Conservation (phyloP, 495 filamentous ascomycete species). For the Hyaloscypha bicolor region DNA sequence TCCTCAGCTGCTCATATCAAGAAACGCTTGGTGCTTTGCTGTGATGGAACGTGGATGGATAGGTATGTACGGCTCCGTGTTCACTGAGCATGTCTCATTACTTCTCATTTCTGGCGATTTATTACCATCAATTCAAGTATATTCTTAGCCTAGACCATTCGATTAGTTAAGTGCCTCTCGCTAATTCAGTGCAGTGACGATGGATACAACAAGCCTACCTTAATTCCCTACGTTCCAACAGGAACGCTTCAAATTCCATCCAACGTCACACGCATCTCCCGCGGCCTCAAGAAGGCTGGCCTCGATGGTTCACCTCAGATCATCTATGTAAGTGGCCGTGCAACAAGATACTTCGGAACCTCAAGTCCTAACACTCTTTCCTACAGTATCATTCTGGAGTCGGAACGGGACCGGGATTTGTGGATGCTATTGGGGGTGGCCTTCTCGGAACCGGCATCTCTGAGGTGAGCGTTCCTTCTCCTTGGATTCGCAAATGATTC, state of each 20-base stretch:
- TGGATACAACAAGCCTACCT: conserved; percentile 28
- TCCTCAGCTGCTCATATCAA: neutral
- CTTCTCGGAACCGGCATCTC: conserved; percentile 31
- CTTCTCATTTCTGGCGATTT: neutral
- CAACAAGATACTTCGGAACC: neutral
- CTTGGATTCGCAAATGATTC: neutral
- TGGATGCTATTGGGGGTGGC: conserved; percentile 28
- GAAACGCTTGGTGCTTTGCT: conserved; percentile 29
- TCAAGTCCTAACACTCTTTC: conserved; percentile 43
- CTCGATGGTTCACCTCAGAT: conserved; percentile 43
- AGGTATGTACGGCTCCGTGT: conserved; percentile 2
- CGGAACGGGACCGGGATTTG: conserved; percentile 33
- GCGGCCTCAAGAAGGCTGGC: conserved; percentile 38
- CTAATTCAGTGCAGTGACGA: conserved; percentile 25
- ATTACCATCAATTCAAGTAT: neutral
- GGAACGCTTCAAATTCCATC: conserved; percentile 29
- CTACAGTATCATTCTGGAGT: conserved; percentile 57
- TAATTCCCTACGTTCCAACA: conserved; percentile 31
- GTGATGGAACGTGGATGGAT: conserved; percentile 34
- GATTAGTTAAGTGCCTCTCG: neutral
- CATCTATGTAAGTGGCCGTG: conserved; percentile 35
- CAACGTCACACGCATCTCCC: conserved; percentile 54
- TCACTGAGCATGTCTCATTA: neutral
- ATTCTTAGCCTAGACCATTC: neutral
- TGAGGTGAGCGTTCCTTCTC: conserved; percentile 45